Conservation (phyloP, 192 early-diverging fungal species). For the Irineochytrium annulatum region DNA sequence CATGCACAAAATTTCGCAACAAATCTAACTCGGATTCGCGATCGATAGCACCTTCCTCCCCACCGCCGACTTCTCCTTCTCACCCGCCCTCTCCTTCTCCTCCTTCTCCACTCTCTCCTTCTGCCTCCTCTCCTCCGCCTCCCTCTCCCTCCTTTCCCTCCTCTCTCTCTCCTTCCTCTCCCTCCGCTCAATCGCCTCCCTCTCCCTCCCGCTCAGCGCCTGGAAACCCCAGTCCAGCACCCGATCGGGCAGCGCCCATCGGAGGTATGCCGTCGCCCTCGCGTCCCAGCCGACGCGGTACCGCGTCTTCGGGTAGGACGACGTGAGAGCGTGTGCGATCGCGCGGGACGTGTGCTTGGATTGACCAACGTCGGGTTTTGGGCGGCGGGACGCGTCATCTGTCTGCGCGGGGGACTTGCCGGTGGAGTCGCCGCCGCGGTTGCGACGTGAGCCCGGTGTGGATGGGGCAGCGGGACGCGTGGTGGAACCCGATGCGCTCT, state of each 20-base stretch:
- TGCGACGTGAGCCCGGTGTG: background rate
- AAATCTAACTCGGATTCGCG: no score
- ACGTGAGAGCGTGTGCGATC: slow-evolving; percentile 27
- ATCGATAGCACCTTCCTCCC: background rate
- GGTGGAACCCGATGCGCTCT: background rate
- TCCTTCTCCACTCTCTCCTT: background rate
- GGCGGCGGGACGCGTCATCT: background rate
- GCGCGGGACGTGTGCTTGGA: slow-evolving; percentile 27
- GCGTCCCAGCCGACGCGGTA: slow-evolving; percentile 36
- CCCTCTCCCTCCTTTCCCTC: background rate
- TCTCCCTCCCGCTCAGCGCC: slow-evolving; percentile 5
- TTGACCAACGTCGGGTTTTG: no score
- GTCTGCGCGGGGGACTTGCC: background rate
- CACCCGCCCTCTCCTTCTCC: background rate
- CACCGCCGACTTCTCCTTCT: background rate
- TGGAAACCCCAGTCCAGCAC: slow-evolving; percentile 36
- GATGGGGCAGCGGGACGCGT: background rate
- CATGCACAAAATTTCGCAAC: no score
- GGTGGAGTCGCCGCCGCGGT: background rate
- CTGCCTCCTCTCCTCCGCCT: background rate
- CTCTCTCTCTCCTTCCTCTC: background rate
- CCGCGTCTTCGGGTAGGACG: slow-evolving; percentile 33
- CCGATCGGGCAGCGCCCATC: slow-evolving; percentile 30
- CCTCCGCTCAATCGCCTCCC: background rate
- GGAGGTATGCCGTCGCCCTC: slow-evolving; percentile 9